Evolutionary conservation across 805 yeast species (phyloP), one percentile per base, ranked within the genome.

Genomic region (Maudiozyma serrabonitensis): DNA sequence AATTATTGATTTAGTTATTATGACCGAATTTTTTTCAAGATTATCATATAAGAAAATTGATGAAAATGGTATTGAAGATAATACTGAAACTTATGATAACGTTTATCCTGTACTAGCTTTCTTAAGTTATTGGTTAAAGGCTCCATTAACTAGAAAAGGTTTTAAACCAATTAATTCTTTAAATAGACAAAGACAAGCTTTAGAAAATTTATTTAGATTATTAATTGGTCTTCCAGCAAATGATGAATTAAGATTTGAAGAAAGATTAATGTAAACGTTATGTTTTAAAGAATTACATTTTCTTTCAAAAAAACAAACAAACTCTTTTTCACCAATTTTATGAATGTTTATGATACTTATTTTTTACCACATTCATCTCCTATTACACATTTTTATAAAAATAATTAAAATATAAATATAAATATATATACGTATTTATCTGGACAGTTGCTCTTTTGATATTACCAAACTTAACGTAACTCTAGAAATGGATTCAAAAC

Each of bases 81-180:
- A 65, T 11, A 2, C 21, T 16, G 37, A 42, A 32, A 19, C 75
- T 42, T 86, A 73, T 68, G 79, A 84, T 56, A 73, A 75, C 52
- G 79, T 90, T 72, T 88, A 90, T 71, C 80, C 95, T 23, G 90
- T 91, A 46, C 75, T 91, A 65, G 80, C 95, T 16, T 85, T 89
- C 68, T 76, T 90, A 68, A 80, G 90, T 63, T 90, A 90, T 73
- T 90, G 97, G 97, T 81, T 91, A 65, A 90, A 90, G 75, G 97
- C 97, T 2, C 98, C 98, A 56, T 79, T 90, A 59, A 82, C 95
- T 46, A 86, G 91, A 71, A 87, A 88, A 46, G 96, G 96, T 4
- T 86, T 75, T 71, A 84, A 87, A 65, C 83, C 96, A 32, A 87
- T 90, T 61, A 90, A 90, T 63, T 96, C 97, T 26, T 78, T 90